phyloP scores from a whole-genome alignment of 1,284 basidiomycete species.

The Lentinula novae-zelandiae region DNA sequence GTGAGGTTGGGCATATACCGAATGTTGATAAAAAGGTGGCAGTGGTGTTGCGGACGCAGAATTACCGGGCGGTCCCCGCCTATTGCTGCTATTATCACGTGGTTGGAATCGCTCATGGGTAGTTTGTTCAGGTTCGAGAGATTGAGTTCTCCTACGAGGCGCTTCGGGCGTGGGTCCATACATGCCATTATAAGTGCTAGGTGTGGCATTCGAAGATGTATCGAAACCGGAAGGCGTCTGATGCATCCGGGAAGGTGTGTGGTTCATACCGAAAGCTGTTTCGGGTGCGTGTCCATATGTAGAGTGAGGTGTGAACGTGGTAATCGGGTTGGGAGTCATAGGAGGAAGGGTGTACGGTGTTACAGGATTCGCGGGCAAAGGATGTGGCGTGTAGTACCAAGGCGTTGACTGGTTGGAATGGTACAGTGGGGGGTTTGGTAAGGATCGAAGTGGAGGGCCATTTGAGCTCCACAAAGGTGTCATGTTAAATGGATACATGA shows the following conservation, averaged over 20 bases:
- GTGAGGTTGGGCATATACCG: background rate
- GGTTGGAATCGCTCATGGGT: background rate
- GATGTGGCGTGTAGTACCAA: background rate
- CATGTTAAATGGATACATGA: background rate
- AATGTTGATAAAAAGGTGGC: background rate
- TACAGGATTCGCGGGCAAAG: background rate
- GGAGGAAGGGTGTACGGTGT: background rate
- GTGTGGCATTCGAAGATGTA: background rate
- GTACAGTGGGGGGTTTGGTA: background rate
- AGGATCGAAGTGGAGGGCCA: background rate
- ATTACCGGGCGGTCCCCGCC: background rate
- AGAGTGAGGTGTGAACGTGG: no score
- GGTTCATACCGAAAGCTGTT: background rate
- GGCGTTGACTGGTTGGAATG: background rate
- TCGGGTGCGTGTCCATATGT: background rate
- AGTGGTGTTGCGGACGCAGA: background rate
- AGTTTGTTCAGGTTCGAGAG: background rate
- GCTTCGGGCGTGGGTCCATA: background rate
- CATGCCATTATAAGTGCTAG: background rate
- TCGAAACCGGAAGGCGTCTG: background rate
- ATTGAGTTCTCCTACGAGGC: background rate
- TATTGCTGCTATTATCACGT: background rate
- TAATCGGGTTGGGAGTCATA: background rate
- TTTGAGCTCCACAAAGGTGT: background rate
- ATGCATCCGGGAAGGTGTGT: background rate